Percentiles rank a stretch among this genome's conserved stretches.
phyloP scores from a whole-genome alignment of 352 stramenopile species.

The Phytopythium ostracodes region DNA sequence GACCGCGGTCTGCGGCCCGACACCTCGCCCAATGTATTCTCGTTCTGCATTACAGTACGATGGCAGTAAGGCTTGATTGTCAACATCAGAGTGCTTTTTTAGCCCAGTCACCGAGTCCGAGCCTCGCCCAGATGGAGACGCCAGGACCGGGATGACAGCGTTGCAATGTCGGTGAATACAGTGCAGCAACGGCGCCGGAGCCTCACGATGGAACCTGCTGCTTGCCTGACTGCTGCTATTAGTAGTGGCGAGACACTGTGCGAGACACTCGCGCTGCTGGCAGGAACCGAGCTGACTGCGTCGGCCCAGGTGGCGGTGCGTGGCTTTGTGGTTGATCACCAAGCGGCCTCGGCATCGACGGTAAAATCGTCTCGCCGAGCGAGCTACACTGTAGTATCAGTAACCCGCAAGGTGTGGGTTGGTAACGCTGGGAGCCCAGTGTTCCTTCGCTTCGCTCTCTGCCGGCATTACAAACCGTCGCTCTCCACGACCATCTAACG shows the following conservation, averaged over 20 bases:
- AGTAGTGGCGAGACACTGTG: background rate
- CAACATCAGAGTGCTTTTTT: background rate
- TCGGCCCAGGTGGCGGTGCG: background rate
- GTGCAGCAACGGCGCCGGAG: background rate
- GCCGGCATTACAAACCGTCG: background rate
- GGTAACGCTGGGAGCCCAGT: background rate
- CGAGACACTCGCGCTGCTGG: background rate
- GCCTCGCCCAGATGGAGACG: background rate
- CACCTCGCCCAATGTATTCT: no score
- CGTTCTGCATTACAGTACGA: no score
- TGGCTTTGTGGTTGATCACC: background rate
- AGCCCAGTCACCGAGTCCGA: background rate
- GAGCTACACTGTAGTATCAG: no score
- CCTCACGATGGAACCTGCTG: background rate
- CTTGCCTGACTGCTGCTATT: background rate
- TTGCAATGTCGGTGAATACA: background rate
- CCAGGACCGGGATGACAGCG: background rate
- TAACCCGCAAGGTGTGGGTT: background rate
- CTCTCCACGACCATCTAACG: background rate
- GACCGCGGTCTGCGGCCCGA: no score
- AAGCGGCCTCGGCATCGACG: background rate
- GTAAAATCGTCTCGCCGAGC: background rate
- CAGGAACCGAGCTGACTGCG: background rate
- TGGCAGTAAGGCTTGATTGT: background rate
- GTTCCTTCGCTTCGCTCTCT: background rate